Evolutionary conservation across 164 flowering plant genomes (phyloP), one percentile per base, ranked within the genome.

Genomic region (Euptelea pleiosperma): DNA sequence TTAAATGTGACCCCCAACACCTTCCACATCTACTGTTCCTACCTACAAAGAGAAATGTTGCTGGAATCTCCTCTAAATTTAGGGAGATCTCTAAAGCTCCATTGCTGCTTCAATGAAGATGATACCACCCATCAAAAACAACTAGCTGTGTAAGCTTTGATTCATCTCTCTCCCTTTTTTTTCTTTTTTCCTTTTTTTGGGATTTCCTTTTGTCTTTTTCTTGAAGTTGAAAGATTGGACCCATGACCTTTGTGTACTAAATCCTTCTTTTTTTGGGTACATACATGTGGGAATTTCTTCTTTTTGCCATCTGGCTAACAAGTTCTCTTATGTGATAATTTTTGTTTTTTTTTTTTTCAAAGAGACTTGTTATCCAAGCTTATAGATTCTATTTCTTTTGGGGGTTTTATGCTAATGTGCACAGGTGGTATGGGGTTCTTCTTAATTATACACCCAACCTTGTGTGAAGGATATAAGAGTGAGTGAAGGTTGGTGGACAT

Each of bases 1-100:
- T 69, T 92, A 35, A 87, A 89, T 61, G 95, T 92, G 62, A 91
- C 92, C 5, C 96, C 98, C 28, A 63, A 79, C 58, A 87, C 94
- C 2, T 89, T 83, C 63, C 77, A 82, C 63, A 65, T 80, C 29
- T 92, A 92, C 62, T 92, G 81, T 63, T 73, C 80, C 16, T 71
- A 76, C 62, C 88, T 92, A 8, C 93, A 87, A 52, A 84, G 72
- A 48, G 70, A 70, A 72, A 69, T 83, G 69, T 57, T 66, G 52
- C 41, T 74, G 29, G 74, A 73, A 39, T 76, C 78, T 14, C 40
- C 70, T 30, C 41, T 62, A n/a, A 61, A 35, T 29, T 50, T 71
- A 11, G 74, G 48, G n/a, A 78, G 50, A 62, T 67, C 84, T 36
- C 67, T 72, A 16, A 83, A 79, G 40, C 55, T 67, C 43, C 82